phyloP scores from a whole-genome alignment of 2,329 filamentous ascomycete genomes.

The Cryphonectria naterciae region DNA sequence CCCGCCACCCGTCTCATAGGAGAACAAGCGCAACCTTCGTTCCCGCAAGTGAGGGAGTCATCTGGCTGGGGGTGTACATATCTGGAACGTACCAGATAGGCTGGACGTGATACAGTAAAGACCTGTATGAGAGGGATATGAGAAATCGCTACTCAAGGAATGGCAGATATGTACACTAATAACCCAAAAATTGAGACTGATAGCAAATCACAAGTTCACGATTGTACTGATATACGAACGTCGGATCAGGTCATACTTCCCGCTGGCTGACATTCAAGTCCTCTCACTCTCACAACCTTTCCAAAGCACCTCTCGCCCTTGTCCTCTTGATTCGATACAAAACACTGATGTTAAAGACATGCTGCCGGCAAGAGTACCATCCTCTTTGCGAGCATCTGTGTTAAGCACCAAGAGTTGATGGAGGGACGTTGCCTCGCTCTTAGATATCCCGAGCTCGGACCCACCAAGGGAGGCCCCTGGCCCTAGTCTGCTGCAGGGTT shows the following conservation, averaged over 20 bases:
- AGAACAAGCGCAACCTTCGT: conserved; percentile 4
- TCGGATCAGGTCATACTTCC: neutral
- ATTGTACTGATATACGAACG: neutral
- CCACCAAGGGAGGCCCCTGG: neutral
- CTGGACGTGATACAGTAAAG: neutral
- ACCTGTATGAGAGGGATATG: neutral
- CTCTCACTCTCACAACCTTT: neutral
- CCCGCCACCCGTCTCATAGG: neutral
- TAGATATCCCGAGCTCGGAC: neutral
- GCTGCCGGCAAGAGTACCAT: neutral
- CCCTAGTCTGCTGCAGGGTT: conserved; percentile 1
- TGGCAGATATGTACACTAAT: neutral
- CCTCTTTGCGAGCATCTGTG: neutral
- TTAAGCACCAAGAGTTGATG: neutral
- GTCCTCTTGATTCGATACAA: neutral
- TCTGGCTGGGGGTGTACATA: neutral
- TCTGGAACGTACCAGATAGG: neutral
- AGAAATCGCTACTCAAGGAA: neutral
- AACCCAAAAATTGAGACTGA: neutral
- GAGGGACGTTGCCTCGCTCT: neutral
- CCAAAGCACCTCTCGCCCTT: neutral
- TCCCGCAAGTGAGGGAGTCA: neutral
- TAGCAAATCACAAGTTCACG: too few relatives aligned
- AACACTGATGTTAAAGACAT: neutral
- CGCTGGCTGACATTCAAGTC: too few relatives aligned